These are phyloP conservation scores for Fagopyrum esculentum DNA, from an alignment of 148 eudicot genomes.

Conservation along the genomic window DNA sequence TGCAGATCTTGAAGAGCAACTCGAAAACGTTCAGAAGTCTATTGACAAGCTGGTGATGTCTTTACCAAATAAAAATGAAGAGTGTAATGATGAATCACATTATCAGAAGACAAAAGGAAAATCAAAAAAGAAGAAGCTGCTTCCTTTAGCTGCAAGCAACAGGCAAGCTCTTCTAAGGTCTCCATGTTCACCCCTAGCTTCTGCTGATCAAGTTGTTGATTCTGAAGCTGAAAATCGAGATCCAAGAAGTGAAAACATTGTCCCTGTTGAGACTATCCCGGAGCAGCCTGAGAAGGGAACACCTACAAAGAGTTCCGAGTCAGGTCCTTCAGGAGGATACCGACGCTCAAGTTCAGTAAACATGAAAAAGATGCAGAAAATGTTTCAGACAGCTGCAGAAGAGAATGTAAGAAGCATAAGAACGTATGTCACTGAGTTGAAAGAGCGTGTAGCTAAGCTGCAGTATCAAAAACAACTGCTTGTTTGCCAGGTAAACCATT, in stretches of 20 bases:
- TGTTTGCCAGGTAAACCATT: conserved; percentile 45
- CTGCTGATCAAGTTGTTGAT: conserved; percentile 60
- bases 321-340: conserved; percentile 33
- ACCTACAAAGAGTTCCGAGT: conserved; percentile 54
- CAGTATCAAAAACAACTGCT: conserved; percentile 72
- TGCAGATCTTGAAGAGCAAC: conserved; percentile 87
- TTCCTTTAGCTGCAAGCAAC: conserved; percentile 75
- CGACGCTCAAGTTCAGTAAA: conserved; percentile 63
- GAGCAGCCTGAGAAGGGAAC: conserved; percentile 50
- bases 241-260: conserved; percentile 38
- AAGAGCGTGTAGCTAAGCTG: conserved; percentile 66
- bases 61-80: conserved; percentile 49
- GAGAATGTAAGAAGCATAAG: conserved; percentile 66
- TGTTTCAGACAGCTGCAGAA: conserved; percentile 73
- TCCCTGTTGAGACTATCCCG: conserved; percentile 30
- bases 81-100: conserved; percentile 17
- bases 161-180: conserved; percentile 53
- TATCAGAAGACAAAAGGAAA: conserved; percentile 43
- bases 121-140: conserved; percentile 61
- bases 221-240: conserved; percentile 58
- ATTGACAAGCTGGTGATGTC: conserved; percentile 85
- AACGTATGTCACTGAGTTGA: conserved; percentile 62
- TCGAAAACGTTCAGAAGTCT: conserved; percentile 83
- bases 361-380: conserved; percentile 70
- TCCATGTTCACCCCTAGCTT: conserved; percentile 36